These are phyloP conservation scores for Rhizoctonia solani DNA, from an alignment of 1,284 basidiomycete genomes.

Conservation along the genomic window DNA sequence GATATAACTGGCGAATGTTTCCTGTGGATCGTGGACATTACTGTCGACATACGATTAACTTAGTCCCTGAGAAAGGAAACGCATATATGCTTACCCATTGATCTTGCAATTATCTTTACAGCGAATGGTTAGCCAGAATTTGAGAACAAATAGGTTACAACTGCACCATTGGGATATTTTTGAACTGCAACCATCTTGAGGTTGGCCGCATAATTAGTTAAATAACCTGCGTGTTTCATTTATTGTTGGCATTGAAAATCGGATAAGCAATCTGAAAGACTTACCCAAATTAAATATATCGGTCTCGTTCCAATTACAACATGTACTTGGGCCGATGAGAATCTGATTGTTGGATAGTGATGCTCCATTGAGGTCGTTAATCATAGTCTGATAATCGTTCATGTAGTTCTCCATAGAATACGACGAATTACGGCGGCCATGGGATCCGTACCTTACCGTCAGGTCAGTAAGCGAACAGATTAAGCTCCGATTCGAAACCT, in stretches of 20 bases:
- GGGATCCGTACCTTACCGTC: conserved; percentile 7
- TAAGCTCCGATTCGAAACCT: background rate
- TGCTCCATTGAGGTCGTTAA: conserved; percentile 40
- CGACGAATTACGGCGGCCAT: conserved; percentile 33
- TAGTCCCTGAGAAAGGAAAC: conserved; percentile 39
- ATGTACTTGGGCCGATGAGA: conserved; percentile 48
- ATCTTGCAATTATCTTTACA: conserved; percentile 47
- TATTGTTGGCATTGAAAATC: too few species aligned
- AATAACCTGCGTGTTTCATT: too few species aligned
- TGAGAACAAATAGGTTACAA: background rate
- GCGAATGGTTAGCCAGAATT: background rate
- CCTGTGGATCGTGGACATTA: conserved; percentile 27
- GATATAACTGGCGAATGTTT: conserved; percentile 29
- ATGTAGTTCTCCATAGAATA: conserved; percentile 46
- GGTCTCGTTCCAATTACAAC: conserved; percentile 46
- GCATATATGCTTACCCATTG: conserved; percentile 4
- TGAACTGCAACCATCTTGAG: conserved; percentile 47
- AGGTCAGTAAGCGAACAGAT: background rate
- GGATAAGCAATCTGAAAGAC: too few species aligned
- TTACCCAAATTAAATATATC: conserved; percentile 11
- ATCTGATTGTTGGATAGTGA: conserved; percentile 40
- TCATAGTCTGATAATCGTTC: conserved; percentile 44
- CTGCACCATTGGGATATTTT: conserved; percentile 37
- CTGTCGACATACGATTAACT: conserved; percentile 30
- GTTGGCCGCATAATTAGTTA: conserved; percentile 43